Conservation (phyloP, 306 rosid genomes). For the Rosa lucieae region DNA sequence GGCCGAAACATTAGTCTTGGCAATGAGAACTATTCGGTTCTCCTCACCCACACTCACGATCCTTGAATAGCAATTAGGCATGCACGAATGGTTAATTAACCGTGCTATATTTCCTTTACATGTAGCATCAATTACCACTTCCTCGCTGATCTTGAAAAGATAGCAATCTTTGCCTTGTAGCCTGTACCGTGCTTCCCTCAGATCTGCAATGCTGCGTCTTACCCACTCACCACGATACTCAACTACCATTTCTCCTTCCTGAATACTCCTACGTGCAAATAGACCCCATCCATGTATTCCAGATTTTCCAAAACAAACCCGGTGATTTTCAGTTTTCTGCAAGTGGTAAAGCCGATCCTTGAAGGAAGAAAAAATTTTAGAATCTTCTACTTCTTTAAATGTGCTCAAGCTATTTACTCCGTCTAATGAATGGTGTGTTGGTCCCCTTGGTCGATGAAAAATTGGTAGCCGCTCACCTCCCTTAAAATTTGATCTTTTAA, state of each 20-base stretch:
- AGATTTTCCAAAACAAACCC: conserved; percentile 89
- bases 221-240: conserved; percentile 94
- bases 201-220: conserved; percentile 81
- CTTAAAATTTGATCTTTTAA: conserved; percentile 53
- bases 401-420: conserved; percentile 52
- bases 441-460: conserved; percentile 71
- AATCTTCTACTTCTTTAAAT: conserved; percentile 59
- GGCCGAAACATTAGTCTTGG: conserved; percentile 70
- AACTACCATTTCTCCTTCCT: conserved; percentile 96
- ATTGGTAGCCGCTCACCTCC: conserved; percentile 54
- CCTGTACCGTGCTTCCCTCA: conserved; percentile 77
- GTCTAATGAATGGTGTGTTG: conserved; percentile 62
- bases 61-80: conserved; percentile 96
- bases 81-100: conserved; percentile 92
- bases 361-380: conserved; percentile 68
- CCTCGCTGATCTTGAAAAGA: conserved; percentile 96
- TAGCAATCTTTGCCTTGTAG: conserved; percentile 90
- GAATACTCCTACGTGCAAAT: conserved; percentile 78
- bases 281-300: conserved; percentile 99
- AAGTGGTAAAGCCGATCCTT: conserved; percentile 77
- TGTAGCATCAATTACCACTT: conserved; percentile 87
- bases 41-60: conserved; percentile 68
- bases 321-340: conserved; percentile 65
- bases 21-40: conserved; percentile 88
- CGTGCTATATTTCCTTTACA: conserved; percentile 82